Evolutionary conservation across 2,329 filamentous ascomycete genomes (phyloP).

Genomic region (Pseudomassariella vexata): DNA sequence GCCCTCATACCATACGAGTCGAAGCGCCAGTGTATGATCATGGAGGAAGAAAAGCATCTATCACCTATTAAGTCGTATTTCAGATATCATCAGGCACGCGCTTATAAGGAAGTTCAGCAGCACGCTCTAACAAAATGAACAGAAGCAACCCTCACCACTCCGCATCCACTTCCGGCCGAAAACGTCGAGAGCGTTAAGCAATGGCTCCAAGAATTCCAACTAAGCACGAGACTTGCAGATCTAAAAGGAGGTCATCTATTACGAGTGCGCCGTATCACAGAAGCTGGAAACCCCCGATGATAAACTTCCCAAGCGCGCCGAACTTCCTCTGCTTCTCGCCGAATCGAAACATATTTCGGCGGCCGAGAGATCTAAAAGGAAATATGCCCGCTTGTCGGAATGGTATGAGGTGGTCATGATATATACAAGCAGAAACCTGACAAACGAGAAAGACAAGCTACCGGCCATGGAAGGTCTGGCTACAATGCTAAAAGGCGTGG

Average conservation of each 20-base stretch:
- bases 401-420: background rate
- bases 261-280: background rate
- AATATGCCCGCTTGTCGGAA: too few species aligned
- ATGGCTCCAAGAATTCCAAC: background rate
- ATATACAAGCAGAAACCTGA: background rate
- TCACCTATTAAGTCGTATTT: too few species aligned
- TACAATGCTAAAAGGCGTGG: background rate
- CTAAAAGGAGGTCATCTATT: background rate
- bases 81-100: too few species aligned
- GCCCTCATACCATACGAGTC: too few species aligned
- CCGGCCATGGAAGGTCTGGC: conserved; percentile 1
- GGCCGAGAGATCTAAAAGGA: too few species aligned
- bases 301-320: background rate
- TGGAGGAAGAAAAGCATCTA: too few species aligned
- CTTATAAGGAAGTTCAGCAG: too few species aligned
- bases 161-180: background rate
- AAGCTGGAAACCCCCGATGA: background rate
- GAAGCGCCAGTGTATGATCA: too few species aligned
- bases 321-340: too few species aligned
- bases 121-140: too few species aligned
- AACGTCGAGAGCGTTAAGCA: background rate
- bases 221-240: background rate
- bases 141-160: too few species aligned
- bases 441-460: background rate
- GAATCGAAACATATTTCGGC: too few species aligned